Percentiles rank a stretch among this genome's conserved stretches.
These are phyloP conservation scores for Ichthyophthirius multifiliis DNA, from an alignment of 169 alveolate genomes.

Conservation along the genomic window DNA sequence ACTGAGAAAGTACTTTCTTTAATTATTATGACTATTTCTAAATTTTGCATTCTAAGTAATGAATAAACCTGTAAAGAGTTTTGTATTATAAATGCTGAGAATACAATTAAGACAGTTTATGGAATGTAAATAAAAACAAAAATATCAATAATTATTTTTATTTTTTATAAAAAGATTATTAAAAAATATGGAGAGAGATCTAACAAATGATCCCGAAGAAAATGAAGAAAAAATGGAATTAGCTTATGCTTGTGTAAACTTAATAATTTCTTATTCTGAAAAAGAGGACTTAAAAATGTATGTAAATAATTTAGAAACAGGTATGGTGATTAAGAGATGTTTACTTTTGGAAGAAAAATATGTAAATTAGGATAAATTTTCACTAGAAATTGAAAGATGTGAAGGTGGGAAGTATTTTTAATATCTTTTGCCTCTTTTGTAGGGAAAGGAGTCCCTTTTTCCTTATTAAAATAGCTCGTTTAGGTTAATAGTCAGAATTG, in stretches of 20 bases:
- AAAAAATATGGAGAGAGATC: slow-evolving; percentile 34
- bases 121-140: neutral
- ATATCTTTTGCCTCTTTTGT: slow-evolving; percentile 10
- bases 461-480: slow-evolving; percentile 15
- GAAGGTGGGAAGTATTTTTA: slow-evolving; percentile 14
- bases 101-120: slow-evolving; percentile 10
- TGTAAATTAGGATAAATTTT: neutral
- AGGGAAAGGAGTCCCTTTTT: slow-evolving; percentile 17
- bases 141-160: neutral
- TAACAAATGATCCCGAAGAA: slow-evolving; percentile 24
- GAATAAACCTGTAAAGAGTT: slow-evolving; percentile 10
- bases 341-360: slow-evolving; percentile 16
- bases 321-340: slow-evolving; percentile 8
- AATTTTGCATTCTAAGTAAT: slow-evolving; percentile 15
- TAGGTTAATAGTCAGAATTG: slow-evolving; percentile 32
- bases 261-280: slow-evolving; percentile 2
- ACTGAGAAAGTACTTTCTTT: slow-evolving; percentile 35
- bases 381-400: slow-evolving; percentile 27
- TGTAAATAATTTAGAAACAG: slow-evolving; percentile 2
- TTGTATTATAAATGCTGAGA: slow-evolving; percentile 13
- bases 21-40: slow-evolving; percentile 34
- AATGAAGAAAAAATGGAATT: slow-evolving; percentile 36
- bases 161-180: neutral
- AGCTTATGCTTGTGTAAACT: slow-evolving; percentile 26
- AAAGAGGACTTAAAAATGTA: neutral